A percentile compares a stretch with the other conserved stretches of the same genome.
Evolutionary conservation across 192 early-diverging fungal genomes (phyloP).

Genomic region (Gaertneriomyces semiglobifer): DNA sequence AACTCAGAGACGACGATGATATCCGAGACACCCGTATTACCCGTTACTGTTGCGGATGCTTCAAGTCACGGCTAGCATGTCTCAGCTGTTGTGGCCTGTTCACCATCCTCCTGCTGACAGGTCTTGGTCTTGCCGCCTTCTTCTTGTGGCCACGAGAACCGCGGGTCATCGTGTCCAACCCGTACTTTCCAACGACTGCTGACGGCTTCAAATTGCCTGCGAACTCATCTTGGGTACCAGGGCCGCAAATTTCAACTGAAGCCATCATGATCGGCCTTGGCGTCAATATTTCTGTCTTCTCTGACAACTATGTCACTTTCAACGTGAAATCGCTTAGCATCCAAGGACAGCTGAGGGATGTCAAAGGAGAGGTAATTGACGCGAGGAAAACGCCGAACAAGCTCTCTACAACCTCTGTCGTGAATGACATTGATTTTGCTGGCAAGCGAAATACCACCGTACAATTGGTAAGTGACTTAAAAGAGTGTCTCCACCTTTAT

Average conservation of each 20-base stretch:
- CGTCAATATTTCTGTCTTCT: slow-evolving; percentile 25
- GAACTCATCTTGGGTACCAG: slow-evolving; percentile 12
- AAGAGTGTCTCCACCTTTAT: too few species aligned
- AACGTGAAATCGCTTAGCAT: slow-evolving; percentile 15
- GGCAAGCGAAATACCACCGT: neutral
- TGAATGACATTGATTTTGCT: slow-evolving; percentile 10
- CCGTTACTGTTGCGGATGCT: slow-evolving; percentile 38
- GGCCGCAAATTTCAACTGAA: slow-evolving; percentile 8
- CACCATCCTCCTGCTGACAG: slow-evolving; percentile 17
- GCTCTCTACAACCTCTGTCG: neutral
- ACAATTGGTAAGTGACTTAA: neutral
- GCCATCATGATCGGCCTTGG: slow-evolving; percentile 16
- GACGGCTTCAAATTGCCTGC: slow-evolving; percentile 8
- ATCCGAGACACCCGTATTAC: neutral
- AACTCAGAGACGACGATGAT: slow-evolving; percentile 11
- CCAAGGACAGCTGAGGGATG: slow-evolving; percentile 3
- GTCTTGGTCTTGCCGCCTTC: slow-evolving; percentile 29
- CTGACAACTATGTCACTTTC: slow-evolving; percentile 31
- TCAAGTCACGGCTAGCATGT: slow-evolving; percentile 17
- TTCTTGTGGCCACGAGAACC: slow-evolving; percentile 36
- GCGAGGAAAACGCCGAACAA: neutral
- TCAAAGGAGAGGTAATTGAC: neutral
- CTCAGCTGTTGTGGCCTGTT: neutral
- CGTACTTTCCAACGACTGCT: slow-evolving; percentile 5
- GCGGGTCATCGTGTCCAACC: slow-evolving; percentile 19